A percentile compares a stretch with the other conserved stretches of the same genome.
These are phyloP conservation scores for Magnusiomyces tetraspermus DNA, from an alignment of 1,139 yeast species.

Conservation along the genomic window DNA sequence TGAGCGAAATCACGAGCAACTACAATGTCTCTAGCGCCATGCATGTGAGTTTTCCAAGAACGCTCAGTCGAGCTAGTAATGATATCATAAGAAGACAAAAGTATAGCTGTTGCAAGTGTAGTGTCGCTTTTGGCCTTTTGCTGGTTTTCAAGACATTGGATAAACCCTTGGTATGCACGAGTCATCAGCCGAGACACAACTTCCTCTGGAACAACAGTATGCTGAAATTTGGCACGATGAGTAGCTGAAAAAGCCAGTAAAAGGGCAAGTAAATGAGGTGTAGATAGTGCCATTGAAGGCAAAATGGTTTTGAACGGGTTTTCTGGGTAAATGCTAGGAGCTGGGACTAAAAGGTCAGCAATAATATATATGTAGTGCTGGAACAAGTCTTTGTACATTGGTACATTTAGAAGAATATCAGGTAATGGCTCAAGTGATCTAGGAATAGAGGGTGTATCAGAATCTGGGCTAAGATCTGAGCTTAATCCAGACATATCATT, in stretches of 20 bases:
- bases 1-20: conserved; percentile 44
- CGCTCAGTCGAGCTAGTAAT: conserved; percentile 32
- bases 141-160: conserved; percentile 43
- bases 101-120: conserved; percentile 55
- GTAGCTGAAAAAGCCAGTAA: conserved; percentile 60
- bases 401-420: conserved; percentile 47
- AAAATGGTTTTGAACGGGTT: conserved; percentile 60
- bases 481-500: no score
- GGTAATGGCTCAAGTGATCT: conserved; percentile 49
- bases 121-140: conserved; percentile 51
- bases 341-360: conserved; percentile 56
- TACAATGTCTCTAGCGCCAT: conserved; percentile 63
- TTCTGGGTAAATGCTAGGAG: conserved; percentile 47
- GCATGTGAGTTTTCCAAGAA: conserved; percentile 54
- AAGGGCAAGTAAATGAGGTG: conserved; percentile 46
- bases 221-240: conserved; percentile 34
- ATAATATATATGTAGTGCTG: conserved; percentile 58
- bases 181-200: conserved; percentile 45
- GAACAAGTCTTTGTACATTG: conserved; percentile 50
- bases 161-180: conserved; percentile 49
- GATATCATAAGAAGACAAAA: conserved; percentile 57
- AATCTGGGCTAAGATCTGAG: no score
- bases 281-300: conserved; percentile 61
- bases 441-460: conserved; percentile 33
- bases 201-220: conserved; percentile 36